Percentiles rank a stretch among this genome's conserved stretches.
phyloP scores from a whole-genome alignment of 805 yeast species.

The Wickerhamiella sorbophila region DNA sequence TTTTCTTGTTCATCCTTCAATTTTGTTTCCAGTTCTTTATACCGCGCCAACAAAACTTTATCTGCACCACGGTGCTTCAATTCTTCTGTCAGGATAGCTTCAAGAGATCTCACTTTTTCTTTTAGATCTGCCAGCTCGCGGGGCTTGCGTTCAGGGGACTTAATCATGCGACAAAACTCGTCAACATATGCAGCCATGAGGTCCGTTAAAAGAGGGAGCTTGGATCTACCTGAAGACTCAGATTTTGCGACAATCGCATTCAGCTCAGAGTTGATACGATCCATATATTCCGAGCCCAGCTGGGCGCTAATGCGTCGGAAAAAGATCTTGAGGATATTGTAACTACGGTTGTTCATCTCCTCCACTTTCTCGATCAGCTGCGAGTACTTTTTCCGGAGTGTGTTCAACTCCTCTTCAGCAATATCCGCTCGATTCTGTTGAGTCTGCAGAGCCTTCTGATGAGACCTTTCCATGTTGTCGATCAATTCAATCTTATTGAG shows the following conservation, averaged over 20 bases:
- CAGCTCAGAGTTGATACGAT: slow-evolving; percentile 10
- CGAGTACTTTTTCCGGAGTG: neutral
- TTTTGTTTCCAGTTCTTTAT: slow-evolving; percentile 4
- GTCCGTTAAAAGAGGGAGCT: slow-evolving; percentile 15
- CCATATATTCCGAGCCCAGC: slow-evolving; percentile 15
- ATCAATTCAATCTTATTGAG: slow-evolving; percentile 3
- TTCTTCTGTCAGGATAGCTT: slow-evolving; percentile 9
- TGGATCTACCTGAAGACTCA: slow-evolving; percentile 7
- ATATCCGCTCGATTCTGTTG: neutral
- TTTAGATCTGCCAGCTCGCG: slow-evolving; percentile 5
- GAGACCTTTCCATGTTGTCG: slow-evolving; percentile 2
- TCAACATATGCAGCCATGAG: slow-evolving; percentile 12
- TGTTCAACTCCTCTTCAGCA: neutral
- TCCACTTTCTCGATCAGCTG: neutral
- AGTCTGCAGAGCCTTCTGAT: neutral
- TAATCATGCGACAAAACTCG: slow-evolving; percentile 4
- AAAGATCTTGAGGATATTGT: slow-evolving; percentile 11
- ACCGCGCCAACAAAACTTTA: slow-evolving; percentile 8
- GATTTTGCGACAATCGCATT: slow-evolving; percentile 11
- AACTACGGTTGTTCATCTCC: slow-evolving; percentile 5
- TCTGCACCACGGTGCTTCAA: slow-evolving; percentile 9
- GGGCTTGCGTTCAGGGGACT: slow-evolving; percentile 1
- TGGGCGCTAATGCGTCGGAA: slow-evolving; percentile 13
- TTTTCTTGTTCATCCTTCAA: slow-evolving; percentile 8
- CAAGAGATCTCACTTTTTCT: slow-evolving; percentile 5